phyloP scores from a whole-genome alignment of 306 rosid genomes.

The Lathyrus aphaca region DNA sequence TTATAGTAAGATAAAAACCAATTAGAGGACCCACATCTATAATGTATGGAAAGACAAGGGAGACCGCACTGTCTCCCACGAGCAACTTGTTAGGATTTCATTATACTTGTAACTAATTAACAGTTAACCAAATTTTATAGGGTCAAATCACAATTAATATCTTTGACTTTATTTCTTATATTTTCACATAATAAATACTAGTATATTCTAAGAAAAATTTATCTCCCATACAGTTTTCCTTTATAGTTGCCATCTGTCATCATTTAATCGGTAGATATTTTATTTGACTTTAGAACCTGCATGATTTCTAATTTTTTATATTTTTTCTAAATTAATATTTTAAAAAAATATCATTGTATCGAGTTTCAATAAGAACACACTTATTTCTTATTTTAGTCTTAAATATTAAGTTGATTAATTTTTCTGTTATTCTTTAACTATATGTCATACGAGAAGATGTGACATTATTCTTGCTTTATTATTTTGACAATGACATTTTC shows the following conservation, averaged over 20 bases:
- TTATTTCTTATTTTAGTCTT: not conserved
- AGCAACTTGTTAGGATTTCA: not conserved
- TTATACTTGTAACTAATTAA: not conserved
- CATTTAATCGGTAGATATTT: not conserved
- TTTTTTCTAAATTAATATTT: too few species aligned
- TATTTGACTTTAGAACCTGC: not conserved
- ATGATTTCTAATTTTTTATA: not conserved
- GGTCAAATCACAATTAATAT: slow-evolving; percentile 3
- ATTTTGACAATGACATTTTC: not conserved
- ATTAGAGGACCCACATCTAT: not conserved
- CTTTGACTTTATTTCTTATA: not conserved
- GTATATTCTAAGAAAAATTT: not conserved
- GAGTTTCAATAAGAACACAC: not conserved
- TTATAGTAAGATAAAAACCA: too few species aligned
- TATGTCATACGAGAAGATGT: not conserved
- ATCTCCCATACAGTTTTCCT: not conserved
- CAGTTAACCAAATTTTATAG: not conserved
- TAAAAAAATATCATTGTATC: not conserved
- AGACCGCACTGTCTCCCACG: slow-evolving; percentile 9
- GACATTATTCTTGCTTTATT: not conserved
- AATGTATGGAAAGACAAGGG: slow-evolving; percentile 2
- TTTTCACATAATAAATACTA: not conserved
- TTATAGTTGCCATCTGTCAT: not conserved
- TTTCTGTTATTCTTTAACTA: not conserved
- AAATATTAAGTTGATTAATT: not conserved